Evolutionary conservation across 2,329 filamentous ascomycete genomes (phyloP), one percentile per base, ranked within the genome.

Genomic region (Chrysoporthe austroafricana): DNA sequence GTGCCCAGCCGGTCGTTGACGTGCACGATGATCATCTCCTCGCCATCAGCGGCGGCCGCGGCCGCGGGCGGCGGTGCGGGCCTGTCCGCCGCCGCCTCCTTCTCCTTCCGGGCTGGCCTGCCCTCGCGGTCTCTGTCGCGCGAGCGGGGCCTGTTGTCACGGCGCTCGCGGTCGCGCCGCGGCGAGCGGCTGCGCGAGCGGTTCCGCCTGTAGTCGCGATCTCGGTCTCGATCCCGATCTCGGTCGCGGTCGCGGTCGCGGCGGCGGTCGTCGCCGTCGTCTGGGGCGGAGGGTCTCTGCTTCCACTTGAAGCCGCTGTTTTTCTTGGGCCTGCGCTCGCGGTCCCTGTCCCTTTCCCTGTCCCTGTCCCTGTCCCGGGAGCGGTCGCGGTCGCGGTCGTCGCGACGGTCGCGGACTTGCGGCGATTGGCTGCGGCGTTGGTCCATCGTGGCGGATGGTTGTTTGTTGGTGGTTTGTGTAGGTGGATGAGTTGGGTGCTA

Each of bases 1-100:
- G 95, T 97, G 14, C 95, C 95, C 46, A 98, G 83, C n/a, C 95
- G 88, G 79, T 98, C 95, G 77, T 98, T 98, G 76, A 98, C 89
- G 74, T 95, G 89, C 21, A 98, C 94, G 63, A 97, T 88, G 72
- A 98, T 97, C 91, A 97, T 96, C 66, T 93, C 90, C 76, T 96
- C 91, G 6, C 70, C 42, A 72, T 52, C 74, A 43, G 69, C 73
- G 72, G 69, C 68, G 72, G 69, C 73, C 72, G 66, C 34, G 71
- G 57, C 9, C 46, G 69, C 73, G 73, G 69, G 66, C 72, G 72
- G 50, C 69, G 69, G 70, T 70, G 66, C 72, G 77, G 70, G 75
- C 74, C 72, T 79, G 79, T 63, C 74, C 73, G 44, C 63, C 59
- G 62, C 74, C 79, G 72, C 76, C 73, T 52, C 63, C 59, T 66